These are phyloP conservation scores for Sedum album DNA, from an alignment of 164 flowering plant species.

Conservation along the genomic window DNA sequence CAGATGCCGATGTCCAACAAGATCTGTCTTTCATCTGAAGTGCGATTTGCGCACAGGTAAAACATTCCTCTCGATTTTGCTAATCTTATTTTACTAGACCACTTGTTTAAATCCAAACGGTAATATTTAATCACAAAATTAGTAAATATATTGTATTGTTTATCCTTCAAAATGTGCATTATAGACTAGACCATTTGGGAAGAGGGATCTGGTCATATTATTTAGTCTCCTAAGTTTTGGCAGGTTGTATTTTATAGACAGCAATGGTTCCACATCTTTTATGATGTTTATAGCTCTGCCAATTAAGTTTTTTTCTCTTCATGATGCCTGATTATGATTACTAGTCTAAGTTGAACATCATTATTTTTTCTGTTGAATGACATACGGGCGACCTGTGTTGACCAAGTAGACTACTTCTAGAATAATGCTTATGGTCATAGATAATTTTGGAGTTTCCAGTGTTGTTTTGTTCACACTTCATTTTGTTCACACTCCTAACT, in stretches of 20 bases:
- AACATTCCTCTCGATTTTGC: neutral
- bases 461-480: neutral
- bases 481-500: neutral
- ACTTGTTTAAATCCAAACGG: neutral
- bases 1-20: constrained; percentile 81
- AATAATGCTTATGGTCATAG: neutral
- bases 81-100: neutral
- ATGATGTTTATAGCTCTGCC: neutral
- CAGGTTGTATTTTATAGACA: neutral
- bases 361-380: neutral
- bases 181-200: neutral
- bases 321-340: neutral
- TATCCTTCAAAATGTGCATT: neutral
- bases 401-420: neutral
- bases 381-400: neutral
- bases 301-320: neutral
- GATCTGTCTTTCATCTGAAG: constrained; percentile 52
- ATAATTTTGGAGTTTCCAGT: neutral
- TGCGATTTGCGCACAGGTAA: constrained; percentile 45
- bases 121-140: neutral
- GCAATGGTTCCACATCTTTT: neutral
- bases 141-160: neutral
- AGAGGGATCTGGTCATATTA: neutral
- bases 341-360: too few species aligned
- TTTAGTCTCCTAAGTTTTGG: neutral